A percentile compares a stretch with the other conserved stretches of the same genome.
phyloP scores from a whole-genome alignment of 2,329 filamentous ascomycete species.

The Neophaeococcomyces aloes region DNA sequence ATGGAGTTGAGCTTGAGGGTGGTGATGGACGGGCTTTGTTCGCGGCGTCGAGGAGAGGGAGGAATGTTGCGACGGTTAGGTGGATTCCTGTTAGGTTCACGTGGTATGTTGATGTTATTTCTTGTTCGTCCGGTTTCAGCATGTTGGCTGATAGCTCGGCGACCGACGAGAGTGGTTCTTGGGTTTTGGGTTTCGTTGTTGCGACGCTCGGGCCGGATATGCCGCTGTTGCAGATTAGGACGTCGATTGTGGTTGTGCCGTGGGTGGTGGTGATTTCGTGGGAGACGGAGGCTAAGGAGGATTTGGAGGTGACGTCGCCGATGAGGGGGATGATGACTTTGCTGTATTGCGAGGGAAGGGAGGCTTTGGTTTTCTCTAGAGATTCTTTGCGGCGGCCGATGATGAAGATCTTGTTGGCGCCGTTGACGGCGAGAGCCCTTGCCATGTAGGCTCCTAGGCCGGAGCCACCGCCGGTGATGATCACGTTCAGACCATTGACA shows the following conservation, averaged over 20 bases:
- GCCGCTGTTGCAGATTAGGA: conserved; percentile 29
- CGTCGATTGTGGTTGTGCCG: conserved; percentile 26
- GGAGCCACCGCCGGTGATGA: conserved; percentile 44
- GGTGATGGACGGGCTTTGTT: conserved; percentile 29
- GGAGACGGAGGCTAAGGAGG: conserved; percentile 24
- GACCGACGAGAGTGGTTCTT: neutral
- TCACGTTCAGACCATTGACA: conserved; percentile 41
- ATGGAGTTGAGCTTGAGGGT: conserved; percentile 16
- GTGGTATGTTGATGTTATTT: conserved; percentile 25
- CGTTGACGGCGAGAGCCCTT: conserved; percentile 34
- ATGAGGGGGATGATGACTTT: conserved; percentile 33
- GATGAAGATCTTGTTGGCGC: conserved; percentile 44
- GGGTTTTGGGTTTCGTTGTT: neutral
- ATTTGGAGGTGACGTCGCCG: conserved; percentile 33
- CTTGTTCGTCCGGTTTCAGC: conserved; percentile 14
- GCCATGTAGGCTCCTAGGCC: conserved; percentile 36
- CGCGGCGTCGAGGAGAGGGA: conserved; percentile 30
- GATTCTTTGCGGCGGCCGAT: conserved; percentile 38
- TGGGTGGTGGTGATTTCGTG: conserved; percentile 28
- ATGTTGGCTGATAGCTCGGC: conserved; percentile 7
- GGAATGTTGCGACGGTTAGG: conserved; percentile 31
- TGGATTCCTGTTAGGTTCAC: conserved; percentile 30
- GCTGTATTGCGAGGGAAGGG: conserved; percentile 18
- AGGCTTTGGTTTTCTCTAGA: conserved; percentile 33
- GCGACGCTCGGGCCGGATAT: conserved; percentile 28